phyloP scores from a whole-genome alignment of 352 stramenopile species.

The Phytophthora megakarya region DNA sequence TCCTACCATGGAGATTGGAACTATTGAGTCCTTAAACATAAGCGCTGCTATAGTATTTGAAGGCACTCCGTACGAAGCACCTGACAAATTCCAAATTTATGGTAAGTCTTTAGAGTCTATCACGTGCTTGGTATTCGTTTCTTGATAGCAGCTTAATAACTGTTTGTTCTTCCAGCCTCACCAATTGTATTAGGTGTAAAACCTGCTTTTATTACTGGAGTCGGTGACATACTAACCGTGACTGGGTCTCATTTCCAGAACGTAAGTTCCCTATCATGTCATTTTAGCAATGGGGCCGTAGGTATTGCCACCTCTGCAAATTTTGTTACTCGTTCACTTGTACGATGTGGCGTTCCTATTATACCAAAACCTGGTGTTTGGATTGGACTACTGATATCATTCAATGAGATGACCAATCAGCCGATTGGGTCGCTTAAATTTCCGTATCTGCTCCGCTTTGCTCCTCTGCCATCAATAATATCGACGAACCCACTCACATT shows the following conservation, averaged over 20 bases:
- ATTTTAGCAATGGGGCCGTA: conserved; percentile 31
- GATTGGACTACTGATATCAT: conserved; percentile 36
- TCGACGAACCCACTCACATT: conserved; percentile 23
- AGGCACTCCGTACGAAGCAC: conserved; percentile 22
- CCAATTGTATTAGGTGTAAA: conserved; percentile 28
- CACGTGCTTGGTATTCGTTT: background rate
- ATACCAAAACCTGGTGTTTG: conserved; percentile 30
- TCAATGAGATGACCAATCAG: conserved; percentile 7
- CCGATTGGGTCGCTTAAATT: background rate
- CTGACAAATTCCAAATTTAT: conserved; percentile 30
- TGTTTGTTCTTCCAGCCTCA: conserved; percentile 18
- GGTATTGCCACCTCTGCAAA: conserved; percentile 1
- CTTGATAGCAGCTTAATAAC: background rate
- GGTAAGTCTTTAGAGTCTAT: conserved; percentile 21
- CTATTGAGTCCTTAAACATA: conserved; percentile 7
- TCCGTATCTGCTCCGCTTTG: conserved; percentile 39
- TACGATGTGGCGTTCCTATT: conserved; percentile 36
- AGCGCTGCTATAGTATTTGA: conserved; percentile 39
- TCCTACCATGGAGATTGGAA: conserved; percentile 19
- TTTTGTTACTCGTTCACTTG: conserved; percentile 33
- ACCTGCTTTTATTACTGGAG: conserved; percentile 38
- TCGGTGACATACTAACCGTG: conserved; percentile 33
- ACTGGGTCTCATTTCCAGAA: conserved; percentile 37
- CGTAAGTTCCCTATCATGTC: conserved; percentile 36
- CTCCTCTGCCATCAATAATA: conserved; percentile 31